Evolutionary conservation across 768 basidiomycete genomes (phyloP), one percentile per base, ranked within the genome.

Genomic region (Suillus plorans): DNA sequence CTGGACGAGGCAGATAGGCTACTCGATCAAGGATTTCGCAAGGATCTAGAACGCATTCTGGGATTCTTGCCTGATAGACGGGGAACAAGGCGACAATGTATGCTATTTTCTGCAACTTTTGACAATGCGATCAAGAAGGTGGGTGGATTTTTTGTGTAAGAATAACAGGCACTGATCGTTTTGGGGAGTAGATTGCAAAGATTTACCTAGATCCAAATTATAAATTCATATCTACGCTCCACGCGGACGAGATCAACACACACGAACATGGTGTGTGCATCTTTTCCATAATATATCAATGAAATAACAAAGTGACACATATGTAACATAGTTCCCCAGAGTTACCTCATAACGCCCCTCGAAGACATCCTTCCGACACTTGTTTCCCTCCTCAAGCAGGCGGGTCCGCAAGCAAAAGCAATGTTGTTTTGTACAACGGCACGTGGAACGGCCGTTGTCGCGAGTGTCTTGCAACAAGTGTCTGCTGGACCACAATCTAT

Each of bases 1-100:
- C 78, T 90, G 67, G 90, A 92, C 71, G 90, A 92, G 75, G 90
- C 90, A 13, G 91, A 92, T 73, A 79, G 90, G 41, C 74, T 92
- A 18, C 80, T 92, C 22, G 91, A 92, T 70, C 82, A 89, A 71
- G 90, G 91, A 58, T 92, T 92, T 72, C 85, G 83, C 53, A 82
- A 81, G 10, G 86, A 88, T 49, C 78, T 92, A 65, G 86, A 90
- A 70, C 86, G 86, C 62, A 89, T 92, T 62, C 72, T 89, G 10
- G 34, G 64, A 0, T 73, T 70, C 64, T 71, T 85, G 42, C 83
- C 83, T 2, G 67, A 78, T 39, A 74, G 76, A 52, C 80, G 79
- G 58, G 79, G 82, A 64, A 80, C 86, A 12, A 85, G 83, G 5
- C 82, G 89, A 65, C 90, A 86, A 78, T 79, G 88, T 74, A 66